Base-by-base conservation (phyloP, 228 moss, liverwort and hornwort genomes). In the Sphagnum magellanicum region DNA sequence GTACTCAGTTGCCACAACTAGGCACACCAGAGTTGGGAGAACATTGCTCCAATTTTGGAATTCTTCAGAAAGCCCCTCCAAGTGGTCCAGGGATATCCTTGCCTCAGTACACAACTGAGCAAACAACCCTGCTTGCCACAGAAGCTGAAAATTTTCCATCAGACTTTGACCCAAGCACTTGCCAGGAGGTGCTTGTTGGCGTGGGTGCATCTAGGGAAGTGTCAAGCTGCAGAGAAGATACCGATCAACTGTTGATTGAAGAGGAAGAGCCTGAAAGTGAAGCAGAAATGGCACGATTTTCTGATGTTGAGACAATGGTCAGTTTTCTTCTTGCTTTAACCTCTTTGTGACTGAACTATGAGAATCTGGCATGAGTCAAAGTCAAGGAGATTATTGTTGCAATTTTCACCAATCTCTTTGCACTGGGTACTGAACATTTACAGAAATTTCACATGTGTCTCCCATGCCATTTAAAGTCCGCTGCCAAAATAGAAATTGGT, bases 271-370 rank as follows among this genome's bases (percentile, higher is more conserved):
- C 82, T n/a, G 91, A 98, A 62, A 91, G 91, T 84, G 97, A 98
- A 70, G 88, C 83, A 68, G 93, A 98, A 52, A 79, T 82, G 72
- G 74, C 88, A 76, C 88, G 88, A 51, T 93, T 93, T 75, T 98
- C 97, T 66, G 97, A 98, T 68, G 77, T 98, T 64, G 97, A 98
- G 87, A 81, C 93, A 51, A 90, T 98, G 97, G 97, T 98, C 82
- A 68, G 71, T 6, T 17, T 5, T 32, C 59, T 10, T 5, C 32
- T 32, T 32, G 32, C 32, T 32, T 32, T 32, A 32, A 32, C 32
- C 32, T 32, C 32, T 32, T 32, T 32, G 32, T 32, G 32, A 32
- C 32, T 32, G 32, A 32, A 32, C 32, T 3, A 32, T 32, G 3
- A 32, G 32, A 32, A 32, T 32, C 32, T 32, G 32, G 32, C 32